Evolutionary conservation across 257 asterid genomes (phyloP).

Genomic region (Solanum tarijense): DNA sequence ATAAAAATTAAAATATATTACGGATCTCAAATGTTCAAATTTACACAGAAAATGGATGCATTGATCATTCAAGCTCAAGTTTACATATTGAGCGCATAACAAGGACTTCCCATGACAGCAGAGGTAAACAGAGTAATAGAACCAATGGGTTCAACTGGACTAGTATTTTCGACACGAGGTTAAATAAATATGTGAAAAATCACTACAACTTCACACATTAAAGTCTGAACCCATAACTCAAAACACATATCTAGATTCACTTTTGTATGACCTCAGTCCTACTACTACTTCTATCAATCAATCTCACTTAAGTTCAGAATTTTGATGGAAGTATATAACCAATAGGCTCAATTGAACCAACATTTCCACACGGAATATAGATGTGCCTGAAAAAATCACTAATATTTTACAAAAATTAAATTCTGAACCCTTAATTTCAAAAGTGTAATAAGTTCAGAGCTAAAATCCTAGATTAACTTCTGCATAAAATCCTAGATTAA

Average conservation of each 20-base stretch:
- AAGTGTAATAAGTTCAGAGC: not conserved
- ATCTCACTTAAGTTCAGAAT: not conserved
- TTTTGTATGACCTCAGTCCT: not conserved
- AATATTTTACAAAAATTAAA: not conserved
- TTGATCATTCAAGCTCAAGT: not conserved
- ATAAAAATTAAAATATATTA: not conserved
- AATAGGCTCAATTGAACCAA: not conserved
- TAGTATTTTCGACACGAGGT: not conserved
- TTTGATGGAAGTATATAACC: not conserved
- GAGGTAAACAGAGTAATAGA: not conserved
- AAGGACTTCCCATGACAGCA: not conserved
- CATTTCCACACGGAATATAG: not conserved
- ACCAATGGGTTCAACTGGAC: not conserved
- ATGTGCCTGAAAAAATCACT: not conserved
- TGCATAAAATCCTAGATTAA: not conserved
- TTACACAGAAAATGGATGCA: not conserved
- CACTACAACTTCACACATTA: not conserved
- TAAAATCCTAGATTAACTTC: not conserved
- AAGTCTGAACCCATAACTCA: not conserved
- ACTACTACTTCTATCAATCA: not conserved
- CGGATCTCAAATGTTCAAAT: not conserved
- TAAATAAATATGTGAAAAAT: not conserved
- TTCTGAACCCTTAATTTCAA: not conserved
- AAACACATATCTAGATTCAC: not conserved
- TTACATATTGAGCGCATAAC: not conserved